Conservation (phyloP, 768 basidiomycete species). For the Paxillus ammoniavirescens region DNA sequence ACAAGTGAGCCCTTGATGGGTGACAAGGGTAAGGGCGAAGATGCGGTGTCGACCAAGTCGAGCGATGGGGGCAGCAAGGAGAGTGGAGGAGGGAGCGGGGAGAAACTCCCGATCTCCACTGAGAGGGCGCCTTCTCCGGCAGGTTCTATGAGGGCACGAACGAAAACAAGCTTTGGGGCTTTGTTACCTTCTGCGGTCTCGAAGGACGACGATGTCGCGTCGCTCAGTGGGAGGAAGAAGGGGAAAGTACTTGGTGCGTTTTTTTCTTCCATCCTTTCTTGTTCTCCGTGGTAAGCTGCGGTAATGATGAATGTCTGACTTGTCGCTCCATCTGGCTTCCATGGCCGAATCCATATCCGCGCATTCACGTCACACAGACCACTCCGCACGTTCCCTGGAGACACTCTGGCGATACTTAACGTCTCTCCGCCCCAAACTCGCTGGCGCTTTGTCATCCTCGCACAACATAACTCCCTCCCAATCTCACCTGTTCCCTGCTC, state of each 20-base stretch:
- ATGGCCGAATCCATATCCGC: too few species aligned
- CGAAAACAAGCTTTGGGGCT: constrained; percentile 57
- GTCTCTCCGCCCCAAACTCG: constrained; percentile 85
- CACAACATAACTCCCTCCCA: constrained; percentile 62
- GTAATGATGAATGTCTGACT: neutral
- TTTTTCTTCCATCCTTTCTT: constrained; percentile 34
- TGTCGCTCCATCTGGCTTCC: neutral
- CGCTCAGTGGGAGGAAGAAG: constrained; percentile 41
- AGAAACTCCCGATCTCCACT: constrained; percentile 16
- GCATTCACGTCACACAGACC: constrained; percentile 39
- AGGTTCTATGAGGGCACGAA: constrained; percentile 46
- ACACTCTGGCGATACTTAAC: constrained; percentile 85
- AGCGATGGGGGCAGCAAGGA: constrained; percentile 27
- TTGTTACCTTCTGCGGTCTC: constrained; percentile 33
- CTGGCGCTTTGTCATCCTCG: constrained; percentile 65
- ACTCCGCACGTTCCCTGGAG: constrained; percentile 74
- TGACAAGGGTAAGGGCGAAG: constrained; percentile 16
- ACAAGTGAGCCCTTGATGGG: neutral
- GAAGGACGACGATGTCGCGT: constrained; percentile 67
- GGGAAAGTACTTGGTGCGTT: constrained; percentile 29
- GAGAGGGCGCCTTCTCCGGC: constrained; percentile 34
- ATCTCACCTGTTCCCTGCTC: constrained; percentile 62
- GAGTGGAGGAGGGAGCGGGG: constrained; percentile 16
- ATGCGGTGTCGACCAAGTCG: constrained; percentile 23
- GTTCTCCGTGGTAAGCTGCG: neutral